Conservation (phyloP, 164 flowering plant genomes). For the Aristolochia contorta region DNA sequence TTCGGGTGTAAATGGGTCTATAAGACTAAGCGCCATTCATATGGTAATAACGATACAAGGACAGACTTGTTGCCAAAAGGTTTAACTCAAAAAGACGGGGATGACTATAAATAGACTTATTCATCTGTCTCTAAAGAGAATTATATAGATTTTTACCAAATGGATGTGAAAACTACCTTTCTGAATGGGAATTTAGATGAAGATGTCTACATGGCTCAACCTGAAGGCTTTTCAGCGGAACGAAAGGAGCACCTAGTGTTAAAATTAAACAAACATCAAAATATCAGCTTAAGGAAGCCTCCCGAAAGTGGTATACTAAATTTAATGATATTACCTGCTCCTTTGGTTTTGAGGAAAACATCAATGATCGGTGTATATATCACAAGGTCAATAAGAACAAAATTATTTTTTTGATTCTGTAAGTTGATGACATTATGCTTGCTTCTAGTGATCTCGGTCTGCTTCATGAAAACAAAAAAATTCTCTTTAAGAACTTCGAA, state of each 20-base stretch:
- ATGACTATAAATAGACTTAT: not conserved
- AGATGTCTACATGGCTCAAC: too few relatives aligned
- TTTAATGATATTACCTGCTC: not conserved
- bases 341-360: not conserved
- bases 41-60: slow-evolving; percentile 1
- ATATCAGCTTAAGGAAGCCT: not conserved
- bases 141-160: not conserved
- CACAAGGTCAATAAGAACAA: not conserved
- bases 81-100: not conserved
- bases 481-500: not conserved
- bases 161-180: too few relatives aligned
- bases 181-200: too few relatives aligned
- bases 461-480: too few relatives aligned
- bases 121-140: not conserved
- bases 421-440: too few relatives aligned
- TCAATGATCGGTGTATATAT: not conserved
- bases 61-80: not conserved
- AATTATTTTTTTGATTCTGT: not conserved
- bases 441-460: too few relatives aligned
- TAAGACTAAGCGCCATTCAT: slow-evolving; percentile 2
- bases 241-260: not conserved
- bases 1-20: not conserved
- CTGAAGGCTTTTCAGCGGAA: not conserved
- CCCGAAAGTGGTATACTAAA: not conserved
- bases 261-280: too few relatives aligned